Conservation (phyloP, 441 rosid genomes). For the Adansonia grandidieri region DNA sequence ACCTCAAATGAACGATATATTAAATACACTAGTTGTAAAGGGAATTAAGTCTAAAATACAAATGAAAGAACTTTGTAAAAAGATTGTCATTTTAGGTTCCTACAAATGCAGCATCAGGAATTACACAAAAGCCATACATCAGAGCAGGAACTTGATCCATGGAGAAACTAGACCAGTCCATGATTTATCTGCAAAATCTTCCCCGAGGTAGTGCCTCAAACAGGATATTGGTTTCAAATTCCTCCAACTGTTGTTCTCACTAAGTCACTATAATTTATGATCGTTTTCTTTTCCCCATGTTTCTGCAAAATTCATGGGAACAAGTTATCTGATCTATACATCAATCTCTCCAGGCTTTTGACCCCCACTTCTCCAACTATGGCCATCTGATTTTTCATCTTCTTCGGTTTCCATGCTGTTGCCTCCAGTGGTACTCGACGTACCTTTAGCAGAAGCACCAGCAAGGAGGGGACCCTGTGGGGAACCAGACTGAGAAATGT, state of each 20-base stretch:
- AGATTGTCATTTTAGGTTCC: conserved; percentile 22
- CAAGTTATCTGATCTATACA: conserved; percentile 25
- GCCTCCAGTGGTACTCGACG: conserved; percentile 27
- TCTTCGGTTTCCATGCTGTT: conserved; percentile 40
- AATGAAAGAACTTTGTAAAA: background rate
- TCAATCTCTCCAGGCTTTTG: conserved; percentile 30
- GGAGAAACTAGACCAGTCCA: conserved; percentile 18
- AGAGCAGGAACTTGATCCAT: conserved; percentile 21
- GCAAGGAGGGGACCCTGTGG: conserved; percentile 45
- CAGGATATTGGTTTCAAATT: conserved; percentile 22
- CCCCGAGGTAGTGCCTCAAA: conserved; percentile 20
- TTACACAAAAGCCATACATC: background rate
- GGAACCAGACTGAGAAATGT: conserved; percentile 42
- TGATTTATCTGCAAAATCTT: conserved; percentile 22
- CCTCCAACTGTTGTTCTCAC: conserved; percentile 28
- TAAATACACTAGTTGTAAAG: conserved; percentile 15
- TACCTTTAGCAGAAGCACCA: conserved; percentile 33
- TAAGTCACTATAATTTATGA: conserved; percentile 18
- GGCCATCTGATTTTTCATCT: conserved; percentile 52
- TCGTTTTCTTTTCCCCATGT: conserved; percentile 29
- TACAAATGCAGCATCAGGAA: conserved; percentile 10
- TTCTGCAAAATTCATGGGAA: conserved; percentile 31
- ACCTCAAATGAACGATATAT: conserved; percentile 3
- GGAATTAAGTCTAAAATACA: background rate
- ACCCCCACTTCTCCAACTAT: conserved; percentile 44